Percentiles rank a stretch among this genome's conserved stretches.
These are phyloP conservation scores for Gautieria morchelliformis DNA, from an alignment of 768 basidiomycete species.

Conservation along the genomic window DNA sequence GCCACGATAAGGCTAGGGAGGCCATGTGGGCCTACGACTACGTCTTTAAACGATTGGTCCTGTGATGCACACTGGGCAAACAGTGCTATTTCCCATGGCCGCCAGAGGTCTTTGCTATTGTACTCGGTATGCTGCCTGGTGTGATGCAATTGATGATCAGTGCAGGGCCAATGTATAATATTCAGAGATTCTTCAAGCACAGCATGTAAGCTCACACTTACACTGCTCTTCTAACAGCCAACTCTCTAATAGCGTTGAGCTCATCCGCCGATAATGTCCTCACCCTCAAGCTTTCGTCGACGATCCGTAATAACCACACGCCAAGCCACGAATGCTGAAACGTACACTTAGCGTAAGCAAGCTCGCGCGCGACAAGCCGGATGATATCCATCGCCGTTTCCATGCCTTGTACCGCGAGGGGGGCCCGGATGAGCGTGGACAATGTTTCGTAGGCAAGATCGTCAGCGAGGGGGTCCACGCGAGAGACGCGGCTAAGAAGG, in stretches of 20 bases:
- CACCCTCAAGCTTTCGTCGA: background rate
- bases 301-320: background rate
- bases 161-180: too few species aligned
- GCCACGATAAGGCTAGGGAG: background rate
- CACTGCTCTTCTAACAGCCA: background rate
- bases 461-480: background rate
- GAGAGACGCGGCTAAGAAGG: background rate
- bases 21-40: background rate
- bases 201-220: background rate
- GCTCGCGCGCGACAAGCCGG: background rate
- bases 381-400: background rate
- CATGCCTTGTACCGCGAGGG: background rate
- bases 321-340: conserved; percentile 2
- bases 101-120: background rate
- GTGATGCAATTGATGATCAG: background rate
- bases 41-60: background rate
- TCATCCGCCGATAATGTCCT: background rate
- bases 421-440: background rate
- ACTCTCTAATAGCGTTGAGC: background rate
- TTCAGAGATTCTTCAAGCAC: too few species aligned
- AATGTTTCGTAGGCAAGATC: background rate
- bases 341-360: background rate
- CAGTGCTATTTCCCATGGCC: conserved; percentile 4
- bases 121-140: background rate
- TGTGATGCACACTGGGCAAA: background rate